Evolutionary conservation across 306 rosid genomes (phyloP), one percentile per base, ranked within the genome.

Genomic region (Mucuna pruriens): DNA sequence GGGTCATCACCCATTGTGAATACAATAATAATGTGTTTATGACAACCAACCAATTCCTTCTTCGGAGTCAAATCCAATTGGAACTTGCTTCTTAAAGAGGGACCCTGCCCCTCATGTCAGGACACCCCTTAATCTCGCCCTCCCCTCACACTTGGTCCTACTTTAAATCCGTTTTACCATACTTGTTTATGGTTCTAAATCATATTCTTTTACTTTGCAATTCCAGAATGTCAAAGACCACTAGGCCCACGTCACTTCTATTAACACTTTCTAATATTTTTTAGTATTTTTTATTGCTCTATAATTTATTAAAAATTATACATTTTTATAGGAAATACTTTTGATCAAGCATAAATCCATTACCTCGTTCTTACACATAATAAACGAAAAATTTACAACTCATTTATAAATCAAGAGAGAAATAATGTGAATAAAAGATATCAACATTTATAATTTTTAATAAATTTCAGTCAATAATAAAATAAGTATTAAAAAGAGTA

Each of bases 71-170:
- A 66, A 55, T 17, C 51, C 51, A 20, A 11, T 40, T 45, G 68
- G 20, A 12, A 19, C 31, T 44, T 64, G 82, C 76, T 39, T 80
- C 49, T 76, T 82, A 87, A 67, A 87, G 85, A 71, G 11, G 42
- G 19, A 6, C 22, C 25, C 6, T 36, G 17, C 49, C 20, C 29
- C 11, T 52, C 36, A 60, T 65, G 61, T 76, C 73, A 83, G 93
- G 93, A 25, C 45, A 74, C 69, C 87, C 91, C 85, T 83, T 61
- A 80, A 46, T 45, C 15, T 90, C 78, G 88, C 89, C 19, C 13
- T 46, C 69, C 22, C 61, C 38, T 16, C 48, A 3, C 48, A 31
- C 36, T 68, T 52, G 74, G 76, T 81, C 71, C 46, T 52, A 55
- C 55, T 62, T 45, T 40, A 19, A 34, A 82, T 86, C 77, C 15